Evolutionary conservation across 495 filamentous ascomycete species (phyloP).

Genomic region (Beverwykella pulmonaria): DNA sequence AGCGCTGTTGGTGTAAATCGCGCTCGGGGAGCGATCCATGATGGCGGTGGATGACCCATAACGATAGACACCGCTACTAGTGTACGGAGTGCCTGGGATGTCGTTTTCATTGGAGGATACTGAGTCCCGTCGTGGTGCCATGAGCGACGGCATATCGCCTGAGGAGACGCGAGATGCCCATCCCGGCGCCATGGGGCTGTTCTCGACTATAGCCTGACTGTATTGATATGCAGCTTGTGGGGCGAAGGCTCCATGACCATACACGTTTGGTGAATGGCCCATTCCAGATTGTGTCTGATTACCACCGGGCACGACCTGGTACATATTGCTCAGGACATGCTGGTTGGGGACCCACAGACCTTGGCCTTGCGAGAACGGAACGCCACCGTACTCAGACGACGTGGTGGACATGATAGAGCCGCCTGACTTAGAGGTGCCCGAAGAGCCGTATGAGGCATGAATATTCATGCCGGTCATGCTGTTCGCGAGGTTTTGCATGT

Average conservation of each 20-base stretch:
- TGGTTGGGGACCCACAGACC: conserved; percentile 43
- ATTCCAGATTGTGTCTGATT: conserved; percentile 36
- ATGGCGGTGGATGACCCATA: conserved; percentile 55
- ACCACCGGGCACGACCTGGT: conserved; percentile 26
- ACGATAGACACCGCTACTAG: conserved; percentile 55
- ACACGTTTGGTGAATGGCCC: conserved; percentile 41
- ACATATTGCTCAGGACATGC: conserved; percentile 33
- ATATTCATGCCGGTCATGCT: conserved; percentile 44
- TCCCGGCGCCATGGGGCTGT: conserved; percentile 45
- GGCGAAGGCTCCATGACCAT: conserved; percentile 42
- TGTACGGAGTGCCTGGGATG: conserved; percentile 60
- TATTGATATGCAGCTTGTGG: conserved; percentile 42
- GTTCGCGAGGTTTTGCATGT: conserved; percentile 42
- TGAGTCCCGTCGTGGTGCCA: conserved; percentile 50
- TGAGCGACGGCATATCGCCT: conserved; percentile 48
- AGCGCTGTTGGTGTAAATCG: conserved; percentile 44
- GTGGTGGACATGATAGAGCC: conserved; percentile 37
- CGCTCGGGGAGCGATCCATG: conserved; percentile 61
- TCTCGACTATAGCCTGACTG: conserved; percentile 41
- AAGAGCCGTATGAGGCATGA: conserved; percentile 42
- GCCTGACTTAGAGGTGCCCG: conserved; percentile 38
- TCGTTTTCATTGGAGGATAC: conserved; percentile 68
- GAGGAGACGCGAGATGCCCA: conserved; percentile 47
- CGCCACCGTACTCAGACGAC: conserved; percentile 38
- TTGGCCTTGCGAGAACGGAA: conserved; percentile 36